These are phyloP conservation scores for Luffa aegyptiaca DNA, from an alignment of 306 rosid genomes.

Conservation along the genomic window DNA sequence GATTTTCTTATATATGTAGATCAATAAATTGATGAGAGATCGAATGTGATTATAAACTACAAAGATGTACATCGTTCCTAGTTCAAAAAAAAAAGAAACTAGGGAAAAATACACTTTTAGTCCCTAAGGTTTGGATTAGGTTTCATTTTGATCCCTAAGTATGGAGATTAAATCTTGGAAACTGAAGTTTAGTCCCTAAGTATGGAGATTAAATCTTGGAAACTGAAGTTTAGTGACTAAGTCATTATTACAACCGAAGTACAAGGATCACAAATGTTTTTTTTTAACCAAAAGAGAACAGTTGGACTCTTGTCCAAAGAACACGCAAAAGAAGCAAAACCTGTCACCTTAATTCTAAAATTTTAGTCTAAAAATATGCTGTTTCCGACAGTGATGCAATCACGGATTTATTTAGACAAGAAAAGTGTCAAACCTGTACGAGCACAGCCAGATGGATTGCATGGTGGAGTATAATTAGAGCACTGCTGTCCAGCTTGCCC, in stretches of 20 bases:
- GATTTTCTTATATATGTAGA: background rate
- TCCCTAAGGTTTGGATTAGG: no score
- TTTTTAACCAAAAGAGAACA: background rate
- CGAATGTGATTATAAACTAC: background rate
- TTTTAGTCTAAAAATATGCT: background rate
- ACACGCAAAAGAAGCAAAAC: background rate
- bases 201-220: no score
- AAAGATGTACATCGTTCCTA: background rate
- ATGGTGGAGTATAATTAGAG: conserved; percentile 75
- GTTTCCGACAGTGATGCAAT: background rate
- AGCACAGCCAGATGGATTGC: conserved; percentile 95
- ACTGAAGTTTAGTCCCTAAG: background rate
- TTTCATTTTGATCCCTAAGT: no score
- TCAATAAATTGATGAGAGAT: background rate
- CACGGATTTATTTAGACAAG: background rate
- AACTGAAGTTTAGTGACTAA: background rate
- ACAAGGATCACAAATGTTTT: background rate
- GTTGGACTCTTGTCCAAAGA: background rate
- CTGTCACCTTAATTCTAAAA: background rate
- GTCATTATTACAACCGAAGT: background rate
- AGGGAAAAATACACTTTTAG: no score
- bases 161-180: no score
- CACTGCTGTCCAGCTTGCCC: conserved; percentile 45
- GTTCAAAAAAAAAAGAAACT: no score
- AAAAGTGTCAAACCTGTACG: conserved; percentile 56